These are phyloP conservation scores for Spinellus fusiger DNA, from an alignment of 192 early-diverging fungal species.

Conservation along the genomic window DNA sequence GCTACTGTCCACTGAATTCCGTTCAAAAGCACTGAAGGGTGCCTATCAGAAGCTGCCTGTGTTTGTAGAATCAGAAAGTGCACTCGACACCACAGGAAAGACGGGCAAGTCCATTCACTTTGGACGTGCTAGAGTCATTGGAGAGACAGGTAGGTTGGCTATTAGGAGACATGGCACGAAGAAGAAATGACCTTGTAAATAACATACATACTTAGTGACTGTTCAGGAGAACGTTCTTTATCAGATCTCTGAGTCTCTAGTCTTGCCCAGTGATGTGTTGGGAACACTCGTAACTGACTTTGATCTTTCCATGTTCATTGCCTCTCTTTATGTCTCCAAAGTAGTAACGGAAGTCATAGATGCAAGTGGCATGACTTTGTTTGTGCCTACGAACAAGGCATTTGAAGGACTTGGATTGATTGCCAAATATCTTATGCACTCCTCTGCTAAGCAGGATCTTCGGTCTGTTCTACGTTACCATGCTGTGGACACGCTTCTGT, in stretches of 20 bases:
- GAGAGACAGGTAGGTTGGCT: conserved; percentile 7
- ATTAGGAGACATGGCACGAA: neutral
- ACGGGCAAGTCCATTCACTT: conserved; percentile 22
- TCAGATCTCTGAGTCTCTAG: conserved; percentile 18
- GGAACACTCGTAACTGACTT: conserved; percentile 20
- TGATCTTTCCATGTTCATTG: conserved; percentile 29
- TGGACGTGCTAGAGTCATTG: conserved; percentile 16
- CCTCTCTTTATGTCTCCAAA: conserved; percentile 19
- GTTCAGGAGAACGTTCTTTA: conserved; percentile 18
- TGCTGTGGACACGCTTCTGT: conserved; percentile 32
- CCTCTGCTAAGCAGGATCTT: conserved; percentile 27
- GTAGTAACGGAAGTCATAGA: conserved; percentile 4
- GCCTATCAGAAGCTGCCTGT: conserved; percentile 16
- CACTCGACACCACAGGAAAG: neutral
- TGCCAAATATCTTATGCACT: conserved; percentile 47
- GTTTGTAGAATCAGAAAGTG: conserved; percentile 5
- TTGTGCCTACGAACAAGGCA: conserved; percentile 55
- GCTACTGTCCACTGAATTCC: conserved; percentile 48
- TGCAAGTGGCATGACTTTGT: conserved; percentile 38
- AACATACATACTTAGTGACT: neutral
- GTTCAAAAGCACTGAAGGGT: conserved; percentile 8
- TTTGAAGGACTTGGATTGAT: conserved; percentile 56
- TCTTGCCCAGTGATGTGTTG: conserved; percentile 15
- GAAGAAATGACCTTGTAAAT: neutral
- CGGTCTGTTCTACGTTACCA: conserved; percentile 45